These are phyloP conservation scores for Melampsora abietis-canadensis DNA, from an alignment of 1,284 basidiomycete genomes.

Conservation along the genomic window DNA sequence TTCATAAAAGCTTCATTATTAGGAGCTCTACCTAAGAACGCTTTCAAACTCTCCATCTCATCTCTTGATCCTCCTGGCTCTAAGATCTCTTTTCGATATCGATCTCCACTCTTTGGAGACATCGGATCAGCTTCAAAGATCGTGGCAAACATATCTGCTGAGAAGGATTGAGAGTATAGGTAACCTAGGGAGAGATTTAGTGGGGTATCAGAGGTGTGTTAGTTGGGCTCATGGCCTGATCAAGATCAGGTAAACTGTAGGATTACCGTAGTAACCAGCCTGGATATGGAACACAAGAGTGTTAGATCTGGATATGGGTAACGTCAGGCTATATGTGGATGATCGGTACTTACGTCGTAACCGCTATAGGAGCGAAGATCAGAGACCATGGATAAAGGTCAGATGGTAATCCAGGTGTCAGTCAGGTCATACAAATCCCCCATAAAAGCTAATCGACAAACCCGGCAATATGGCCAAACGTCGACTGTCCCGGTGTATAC, in stretches of 20 bases:
- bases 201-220: neutral
- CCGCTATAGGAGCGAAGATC: slow-evolving; percentile 13
- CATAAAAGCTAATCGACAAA: neutral
- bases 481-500: slow-evolving; percentile 19
- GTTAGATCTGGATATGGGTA: neutral
- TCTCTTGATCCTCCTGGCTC: slow-evolving; percentile 62
- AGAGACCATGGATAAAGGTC: neutral
- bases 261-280: slow-evolving; percentile 40
- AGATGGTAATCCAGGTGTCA: neutral
- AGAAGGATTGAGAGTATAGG: slow-evolving; percentile 67
- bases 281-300: neutral
- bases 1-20: slow-evolving; percentile 73
- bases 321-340: neutral
- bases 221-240: neutral
- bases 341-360: slow-evolving; percentile 24
- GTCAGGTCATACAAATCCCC: neutral
- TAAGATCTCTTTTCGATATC: slow-evolving; percentile 61
- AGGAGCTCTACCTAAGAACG: slow-evolving; percentile 72
- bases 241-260: too few relatives aligned
- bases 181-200: slow-evolving; percentile 48
- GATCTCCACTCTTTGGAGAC: slow-evolving; percentile 60
- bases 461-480: slow-evolving; percentile 39
- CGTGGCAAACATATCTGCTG: slow-evolving; percentile 72
- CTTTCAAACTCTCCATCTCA: slow-evolving; percentile 62
- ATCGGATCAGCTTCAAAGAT: slow-evolving; percentile 75